Percentiles rank a stretch among this genome's conserved stretches.
These are phyloP conservation scores for Myxozyma udenii DNA, from an alignment of 805 yeast species.

Conservation along the genomic window DNA sequence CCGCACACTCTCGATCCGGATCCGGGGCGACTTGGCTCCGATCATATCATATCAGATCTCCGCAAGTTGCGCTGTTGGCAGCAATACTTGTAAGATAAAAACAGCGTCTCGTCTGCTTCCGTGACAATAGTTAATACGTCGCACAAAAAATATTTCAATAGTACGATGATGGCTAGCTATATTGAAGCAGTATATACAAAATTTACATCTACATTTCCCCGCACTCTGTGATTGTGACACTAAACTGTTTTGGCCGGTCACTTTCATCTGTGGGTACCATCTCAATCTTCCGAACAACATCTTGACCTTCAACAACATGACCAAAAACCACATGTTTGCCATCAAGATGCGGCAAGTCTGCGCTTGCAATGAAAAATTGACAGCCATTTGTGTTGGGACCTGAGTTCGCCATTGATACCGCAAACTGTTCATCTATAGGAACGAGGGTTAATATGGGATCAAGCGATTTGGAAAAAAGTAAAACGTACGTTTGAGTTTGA, in stretches of 20 bases:
- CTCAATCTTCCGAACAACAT: constrained; percentile 38
- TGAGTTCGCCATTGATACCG: constrained; percentile 59
- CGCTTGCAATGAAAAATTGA: constrained; percentile 51
- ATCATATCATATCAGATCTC: too few species aligned
- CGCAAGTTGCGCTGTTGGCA: background rate
- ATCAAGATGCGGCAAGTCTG: constrained; percentile 42
- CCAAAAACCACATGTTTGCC: constrained; percentile 54
- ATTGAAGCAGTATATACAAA: background rate
- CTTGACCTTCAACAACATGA: constrained; percentile 45
- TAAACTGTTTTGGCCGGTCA: constrained; percentile 37
- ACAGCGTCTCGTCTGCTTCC: background rate
- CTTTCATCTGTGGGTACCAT: constrained; percentile 37
- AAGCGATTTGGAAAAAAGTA: background rate
- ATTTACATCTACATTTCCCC: constrained; percentile 38
- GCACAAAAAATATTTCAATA: too few species aligned
- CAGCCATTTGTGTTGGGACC: constrained; percentile 62
- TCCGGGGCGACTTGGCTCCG: too few species aligned
- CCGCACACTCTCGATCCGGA: too few species aligned
- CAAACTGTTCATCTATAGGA: constrained; percentile 40
- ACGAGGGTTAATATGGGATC: background rate
- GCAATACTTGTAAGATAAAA: background rate
- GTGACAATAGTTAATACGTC: too few species aligned
- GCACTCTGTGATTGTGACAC: constrained; percentile 38
- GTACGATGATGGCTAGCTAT: too few species aligned
- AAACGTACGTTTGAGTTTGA: constrained; percentile 36